Evolutionary conservation across 2,329 filamentous ascomycete species (phyloP), one percentile per base, ranked within the genome.

Genomic region (Cladorrhinum sp.): DNA sequence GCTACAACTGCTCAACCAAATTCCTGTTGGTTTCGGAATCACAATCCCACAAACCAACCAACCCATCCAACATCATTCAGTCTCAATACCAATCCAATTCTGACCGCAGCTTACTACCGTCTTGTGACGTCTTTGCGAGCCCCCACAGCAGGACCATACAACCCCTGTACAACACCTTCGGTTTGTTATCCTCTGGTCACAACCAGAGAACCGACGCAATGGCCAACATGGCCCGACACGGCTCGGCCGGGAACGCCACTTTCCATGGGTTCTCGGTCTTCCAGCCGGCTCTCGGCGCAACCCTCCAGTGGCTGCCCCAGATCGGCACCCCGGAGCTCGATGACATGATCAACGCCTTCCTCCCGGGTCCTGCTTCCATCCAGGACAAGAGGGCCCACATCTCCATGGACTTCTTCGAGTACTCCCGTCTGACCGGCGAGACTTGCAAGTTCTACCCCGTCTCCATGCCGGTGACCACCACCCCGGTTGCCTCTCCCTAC

Each of bases 271-370:
- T 86, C 73, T 85, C 83, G 62, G 78, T 87, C 71, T 84, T 80
- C 70, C 85, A 88, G 76, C 78, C 83, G 49, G 72, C 77, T 54
- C 76, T 85, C 58, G 85, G 85, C 56, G 79, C 80, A 53, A 74
- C 80, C 63, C 77, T 88, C 60, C 77, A 91, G 74, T 86, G 91
- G 81, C 74, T 86, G 72, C 82, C 91, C 76, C 76, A 87, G 69
- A 76, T 91, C 74, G 77, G 87, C 70, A 78, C 82, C 63, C 68
- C 82, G 74, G 81, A 90, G 72, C 79, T 88, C 57, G 84, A 87
- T 68, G 76, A 81, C 57, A 74, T 88, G 71, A 80, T 88, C 68
- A 75, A 85, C 71, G 77, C 80, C 64, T 86, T 86, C 71, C 72
- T 87, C 55, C 74, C 81, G 52, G 82, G 84, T 55, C 69, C 80